Evolutionary conservation across 75 land plant genomes (phyloP), one percentile per base, ranked within the genome.

Genomic region (Chamaecyparis obtusa): DNA sequence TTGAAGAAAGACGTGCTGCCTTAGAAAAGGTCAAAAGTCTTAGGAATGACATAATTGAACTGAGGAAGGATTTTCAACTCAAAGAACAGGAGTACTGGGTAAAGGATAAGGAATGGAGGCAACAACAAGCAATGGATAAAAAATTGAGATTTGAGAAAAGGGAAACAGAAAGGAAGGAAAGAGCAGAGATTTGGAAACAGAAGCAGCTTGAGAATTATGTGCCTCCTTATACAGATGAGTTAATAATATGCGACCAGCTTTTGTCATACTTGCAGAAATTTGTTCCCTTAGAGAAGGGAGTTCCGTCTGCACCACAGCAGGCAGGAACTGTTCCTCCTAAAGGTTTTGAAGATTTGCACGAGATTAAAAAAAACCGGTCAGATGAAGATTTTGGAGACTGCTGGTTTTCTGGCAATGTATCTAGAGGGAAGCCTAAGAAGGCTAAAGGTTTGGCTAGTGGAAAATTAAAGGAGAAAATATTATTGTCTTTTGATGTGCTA

Each of bases 141-240:
- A 87, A 83, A 37, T 27, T 41, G 15, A 88, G 56, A 46, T 81
- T 48, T 49, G 92, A 91, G 85, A 91, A 88, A 64, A 85, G 89
- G 57, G 89, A 88, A 82, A 89, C 92, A 10, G 92, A 91, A 85
- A 41, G 92, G 89, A 69, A 54, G 82, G 92, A 91, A 77, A 85
- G 92, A 69, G 92, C 88, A 60, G 84, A 90, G 60, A 39, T 86
- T 35, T 85, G 91, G 78, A 91, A 88, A 69, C 87, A 90, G 91
- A 91, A 74, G 83, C 88, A 80, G 64, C 85, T 90, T 11, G 91
- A 91, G 91, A 91, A 91, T 77, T 91, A 88, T 84, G 92, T 91
- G 72, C 92, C 90, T 71, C 91, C 91, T 83, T 91, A 86, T 86
- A 91, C 92, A 35, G 91, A 91, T 69, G 92, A 91, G 83, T 88